A percentile compares a stretch with the other conserved stretches of the same genome.
Evolutionary conservation across 805 yeast species (phyloP).

Genomic region (Starmerella vitae): DNA sequence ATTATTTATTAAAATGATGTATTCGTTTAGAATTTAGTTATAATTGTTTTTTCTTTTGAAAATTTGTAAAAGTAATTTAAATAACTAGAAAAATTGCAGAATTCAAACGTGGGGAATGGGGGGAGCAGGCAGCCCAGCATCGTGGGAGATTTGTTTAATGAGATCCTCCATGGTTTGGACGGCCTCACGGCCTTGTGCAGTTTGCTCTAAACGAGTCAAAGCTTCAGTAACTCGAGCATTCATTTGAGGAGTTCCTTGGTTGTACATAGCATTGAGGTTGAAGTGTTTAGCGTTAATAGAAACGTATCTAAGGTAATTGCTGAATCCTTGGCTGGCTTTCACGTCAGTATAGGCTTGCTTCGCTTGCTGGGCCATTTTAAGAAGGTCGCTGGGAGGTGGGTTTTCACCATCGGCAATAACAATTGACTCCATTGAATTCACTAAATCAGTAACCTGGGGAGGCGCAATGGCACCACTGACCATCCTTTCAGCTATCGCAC

Average conservation of each 20-base stretch:
- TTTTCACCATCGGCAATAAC: constrained; percentile 6
- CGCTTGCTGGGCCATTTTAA: constrained; percentile 11
- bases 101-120: not conserved
- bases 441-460: constrained; percentile 15
- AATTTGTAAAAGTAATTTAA: not conserved
- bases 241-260: not conserved
- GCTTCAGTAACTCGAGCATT: not conserved
- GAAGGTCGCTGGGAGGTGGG: constrained; percentile 1
- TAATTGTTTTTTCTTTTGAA: not conserved
- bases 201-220: not conserved
- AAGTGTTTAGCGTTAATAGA: constrained; percentile 8
- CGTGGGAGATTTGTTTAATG: constrained; percentile 5
- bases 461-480: constrained; percentile 14
- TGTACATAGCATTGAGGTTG: constrained; percentile 1
- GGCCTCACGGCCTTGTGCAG: constrained; percentile 13
- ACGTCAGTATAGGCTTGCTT: constrained; percentile 9
- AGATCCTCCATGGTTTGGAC: constrained; percentile 1
- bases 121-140: constrained; percentile 8
- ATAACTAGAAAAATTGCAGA: not conserved
- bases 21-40: too few relatives aligned
- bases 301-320: constrained; percentile 12
- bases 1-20: too few relatives aligned
- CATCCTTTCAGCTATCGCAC: constrained; percentile 10
- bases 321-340: constrained; percentile 10
- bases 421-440: constrained; percentile 1